phyloP scores from a whole-genome alignment of 148 eudicot genomes.

The Camellia japonica region DNA sequence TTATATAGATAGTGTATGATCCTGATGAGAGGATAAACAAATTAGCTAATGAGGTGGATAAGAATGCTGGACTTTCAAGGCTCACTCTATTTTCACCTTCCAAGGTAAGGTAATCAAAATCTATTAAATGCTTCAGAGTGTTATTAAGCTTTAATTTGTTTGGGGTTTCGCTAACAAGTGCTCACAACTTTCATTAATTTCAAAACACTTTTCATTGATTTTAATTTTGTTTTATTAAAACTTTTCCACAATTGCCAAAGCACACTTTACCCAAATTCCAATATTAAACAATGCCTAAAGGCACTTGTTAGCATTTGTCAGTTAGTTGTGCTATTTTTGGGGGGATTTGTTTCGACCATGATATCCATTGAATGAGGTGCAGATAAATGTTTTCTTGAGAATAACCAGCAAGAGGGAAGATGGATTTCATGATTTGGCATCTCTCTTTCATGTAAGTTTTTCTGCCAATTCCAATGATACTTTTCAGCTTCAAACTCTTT shows the following conservation, averaged over 20 bases:
- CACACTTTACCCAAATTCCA: no score
- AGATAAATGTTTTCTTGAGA: slow-evolving; percentile 95
- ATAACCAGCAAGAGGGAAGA: slow-evolving; percentile 89
- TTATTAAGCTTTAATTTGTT: background rate
- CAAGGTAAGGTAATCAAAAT: slow-evolving; percentile 51
- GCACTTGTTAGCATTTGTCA: no score
- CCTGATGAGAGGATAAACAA: slow-evolving; percentile 67
- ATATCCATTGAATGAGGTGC: slow-evolving; percentile 24
- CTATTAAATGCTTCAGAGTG: background rate
- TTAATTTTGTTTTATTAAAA: no score
- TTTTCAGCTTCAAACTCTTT: background rate
- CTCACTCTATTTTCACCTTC: slow-evolving; percentile 96
- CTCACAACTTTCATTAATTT: no score
- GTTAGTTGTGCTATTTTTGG: no score
- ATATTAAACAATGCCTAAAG: no score
- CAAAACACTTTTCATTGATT: no score
- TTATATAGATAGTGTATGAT: slow-evolving; percentile 67
- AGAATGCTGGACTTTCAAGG: slow-evolving; percentile 70
- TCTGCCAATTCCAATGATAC: background rate
- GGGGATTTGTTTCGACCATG: slow-evolving; percentile 1
- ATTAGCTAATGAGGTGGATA: slow-evolving; percentile 83
- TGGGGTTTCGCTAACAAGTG: background rate
- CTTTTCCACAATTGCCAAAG: no score
- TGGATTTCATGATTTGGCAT: slow-evolving; percentile 98
- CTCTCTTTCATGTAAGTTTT: slow-evolving; percentile 85